These are phyloP conservation scores for Blastomyces silverae DNA, from an alignment of 2,329 filamentous ascomycete genomes.

Conservation along the genomic window DNA sequence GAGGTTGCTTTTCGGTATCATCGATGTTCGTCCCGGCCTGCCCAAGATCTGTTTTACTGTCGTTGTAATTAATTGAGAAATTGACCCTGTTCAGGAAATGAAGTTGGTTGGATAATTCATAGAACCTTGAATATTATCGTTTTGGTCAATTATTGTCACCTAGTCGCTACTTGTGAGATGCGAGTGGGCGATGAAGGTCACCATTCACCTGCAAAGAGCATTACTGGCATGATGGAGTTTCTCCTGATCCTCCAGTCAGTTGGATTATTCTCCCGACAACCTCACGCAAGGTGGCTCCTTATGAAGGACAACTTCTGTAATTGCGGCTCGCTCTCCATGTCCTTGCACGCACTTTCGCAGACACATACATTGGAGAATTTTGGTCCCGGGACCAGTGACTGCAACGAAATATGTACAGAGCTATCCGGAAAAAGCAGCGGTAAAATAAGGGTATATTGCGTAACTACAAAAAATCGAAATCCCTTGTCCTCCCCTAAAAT, in stretches of 20 bases:
- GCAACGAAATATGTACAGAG: background rate
- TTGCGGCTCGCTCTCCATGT: background rate
- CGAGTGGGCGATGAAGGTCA: background rate
- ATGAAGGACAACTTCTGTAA: background rate
- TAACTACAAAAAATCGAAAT: background rate
- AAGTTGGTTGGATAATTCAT: background rate
- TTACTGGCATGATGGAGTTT: background rate
- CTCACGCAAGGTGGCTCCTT: background rate
- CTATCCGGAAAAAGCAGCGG: background rate
- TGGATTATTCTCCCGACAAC: background rate
- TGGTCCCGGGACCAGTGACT: background rate
- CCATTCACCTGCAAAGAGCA: background rate
- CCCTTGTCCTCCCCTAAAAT: background rate
- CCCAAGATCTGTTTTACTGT: background rate
- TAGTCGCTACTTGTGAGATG: no score
- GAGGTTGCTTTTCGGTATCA: background rate
- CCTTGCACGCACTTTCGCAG: background rate
- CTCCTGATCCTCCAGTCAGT: background rate
- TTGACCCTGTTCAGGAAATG: background rate
- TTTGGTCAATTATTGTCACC: background rate
- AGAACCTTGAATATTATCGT: background rate
- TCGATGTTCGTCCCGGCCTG: background rate
- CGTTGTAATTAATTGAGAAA: background rate
- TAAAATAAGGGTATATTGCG: background rate
- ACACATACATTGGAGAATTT: background rate